Percentiles rank a stretch among this genome's conserved stretches.
phyloP scores from a whole-genome alignment of 768 basidiomycete genomes.

The Lentinula aciculospora region DNA sequence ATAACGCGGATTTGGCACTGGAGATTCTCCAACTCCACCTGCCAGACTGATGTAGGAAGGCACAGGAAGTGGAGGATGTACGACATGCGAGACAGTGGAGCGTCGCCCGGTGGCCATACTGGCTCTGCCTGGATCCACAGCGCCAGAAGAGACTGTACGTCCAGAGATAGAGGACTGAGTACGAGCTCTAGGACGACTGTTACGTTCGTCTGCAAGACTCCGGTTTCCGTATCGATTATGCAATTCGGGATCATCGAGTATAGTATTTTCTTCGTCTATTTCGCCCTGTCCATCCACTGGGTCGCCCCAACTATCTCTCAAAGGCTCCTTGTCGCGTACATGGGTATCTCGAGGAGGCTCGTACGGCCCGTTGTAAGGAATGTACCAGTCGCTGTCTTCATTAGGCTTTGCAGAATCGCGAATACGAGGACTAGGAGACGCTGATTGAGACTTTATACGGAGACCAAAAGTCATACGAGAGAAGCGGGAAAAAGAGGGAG shows the following conservation, averaged over 20 bases:
- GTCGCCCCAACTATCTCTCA: slow-evolving; percentile 38
- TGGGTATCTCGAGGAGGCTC: slow-evolving; percentile 32
- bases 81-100: slow-evolving; percentile 18
- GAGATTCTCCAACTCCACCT: slow-evolving; percentile 67
- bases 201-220: slow-evolving; percentile 11
- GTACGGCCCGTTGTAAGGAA: slow-evolving; percentile 60
- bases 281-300: slow-evolving; percentile 21
- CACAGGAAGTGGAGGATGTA: slow-evolving; percentile 23
- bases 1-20: slow-evolving; percentile 32
- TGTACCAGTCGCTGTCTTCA: slow-evolving; percentile 50
- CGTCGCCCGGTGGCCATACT: slow-evolving; percentile 22
- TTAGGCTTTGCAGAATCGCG: background rate
- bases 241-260: slow-evolving; percentile 21
- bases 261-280: slow-evolving; percentile 22
- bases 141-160: slow-evolving; percentile 32
- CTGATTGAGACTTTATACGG: slow-evolving; percentile 1
- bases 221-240: slow-evolving; percentile 19
- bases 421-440: slow-evolving; percentile 5
- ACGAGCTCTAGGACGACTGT: slow-evolving; percentile 24
- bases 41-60: slow-evolving; percentile 40
- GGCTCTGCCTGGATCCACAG: slow-evolving; percentile 28
- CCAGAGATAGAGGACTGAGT: slow-evolving; percentile 37
- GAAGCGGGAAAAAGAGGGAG: background rate
- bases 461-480: slow-evolving; percentile 3
- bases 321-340: slow-evolving; percentile 15